Evolutionary conservation across 768 basidiomycete genomes (phyloP).

Genomic region (Kwoniella mangroviensis): DNA sequence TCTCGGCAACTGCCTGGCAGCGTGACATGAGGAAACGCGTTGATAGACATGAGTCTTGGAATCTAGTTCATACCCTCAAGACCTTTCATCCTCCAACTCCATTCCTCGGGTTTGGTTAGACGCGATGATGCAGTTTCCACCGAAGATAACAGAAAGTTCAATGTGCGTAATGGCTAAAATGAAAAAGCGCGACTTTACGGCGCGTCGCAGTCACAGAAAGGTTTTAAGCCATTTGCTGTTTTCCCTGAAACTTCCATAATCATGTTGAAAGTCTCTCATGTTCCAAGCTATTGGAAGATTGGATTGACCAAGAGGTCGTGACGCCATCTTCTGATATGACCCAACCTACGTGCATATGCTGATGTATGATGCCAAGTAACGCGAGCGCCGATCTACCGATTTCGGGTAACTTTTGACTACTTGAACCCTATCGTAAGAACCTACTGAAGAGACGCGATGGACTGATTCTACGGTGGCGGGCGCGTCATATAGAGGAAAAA

Average conservation of each 20-base stretch:
- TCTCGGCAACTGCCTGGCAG: conserved; percentile 1
- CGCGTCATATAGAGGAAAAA: conserved; percentile 11
- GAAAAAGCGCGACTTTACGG: conserved; percentile 8
- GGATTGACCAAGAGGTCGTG: conserved; percentile 4
- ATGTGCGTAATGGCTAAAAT: conserved; percentile 4
- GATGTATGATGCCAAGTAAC: conserved; percentile 23
- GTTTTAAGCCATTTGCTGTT: conserved; percentile 21
- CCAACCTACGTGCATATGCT: not conserved
- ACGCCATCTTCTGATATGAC: conserved; percentile 28
- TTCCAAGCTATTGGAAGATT: not conserved
- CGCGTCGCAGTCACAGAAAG: conserved; percentile 15
- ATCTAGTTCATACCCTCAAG: too few species aligned
- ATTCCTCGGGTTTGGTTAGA: not conserved
- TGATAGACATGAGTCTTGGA: not conserved
- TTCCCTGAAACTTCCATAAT: conserved; percentile 21
- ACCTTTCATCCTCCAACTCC: too few species aligned
- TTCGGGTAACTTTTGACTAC: conserved; percentile 21
- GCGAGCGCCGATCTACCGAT: conserved; percentile 27
- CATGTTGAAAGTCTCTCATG: not conserved
- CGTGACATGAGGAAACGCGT: not conserved
- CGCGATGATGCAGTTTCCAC: not conserved
- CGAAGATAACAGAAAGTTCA: not conserved
- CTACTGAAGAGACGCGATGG: conserved; percentile 14
- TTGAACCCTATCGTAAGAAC: not conserved
- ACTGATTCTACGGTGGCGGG: conserved; percentile 21